Conservation (phyloP, 257 asterid genomes). For the Nicotiana obtusifolia region DNA sequence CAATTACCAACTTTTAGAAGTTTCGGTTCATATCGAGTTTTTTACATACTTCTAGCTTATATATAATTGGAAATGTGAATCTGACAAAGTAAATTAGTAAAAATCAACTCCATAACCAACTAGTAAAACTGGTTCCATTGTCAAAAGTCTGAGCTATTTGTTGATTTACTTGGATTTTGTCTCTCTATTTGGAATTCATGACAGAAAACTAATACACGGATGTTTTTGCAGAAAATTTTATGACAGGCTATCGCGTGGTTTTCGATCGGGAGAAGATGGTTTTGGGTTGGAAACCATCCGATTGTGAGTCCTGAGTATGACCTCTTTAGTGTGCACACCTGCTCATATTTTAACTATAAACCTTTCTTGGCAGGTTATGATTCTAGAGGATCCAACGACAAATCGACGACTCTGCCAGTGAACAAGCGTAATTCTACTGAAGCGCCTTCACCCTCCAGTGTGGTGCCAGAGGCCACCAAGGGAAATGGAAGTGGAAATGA, state of each 20-base stretch:
- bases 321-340: not conserved
- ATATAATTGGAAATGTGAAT: not conserved
- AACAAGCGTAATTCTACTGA: constrained; percentile 31
- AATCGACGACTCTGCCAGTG: constrained; percentile 53
- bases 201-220: constrained; percentile 1
- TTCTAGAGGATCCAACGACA: constrained; percentile 18
- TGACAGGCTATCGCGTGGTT: constrained; percentile 76
- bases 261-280: constrained; percentile 87
- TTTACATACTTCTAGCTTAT: not conserved
- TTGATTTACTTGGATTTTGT: not conserved
- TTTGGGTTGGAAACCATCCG: constrained; percentile 78
- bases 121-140: not conserved
- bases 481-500: constrained; percentile 28
- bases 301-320: constrained; percentile 48
- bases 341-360: not conserved
- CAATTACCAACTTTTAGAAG: not conserved
- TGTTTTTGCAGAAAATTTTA: constrained; percentile 66
- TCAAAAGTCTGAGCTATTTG: not conserved
- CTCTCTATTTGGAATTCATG: not conserved
- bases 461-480: constrained; percentile 64
- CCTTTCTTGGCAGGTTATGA: constrained; percentile 24
- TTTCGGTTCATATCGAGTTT: not conserved
- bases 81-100: not conserved
- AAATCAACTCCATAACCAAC: not conserved
- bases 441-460: constrained; percentile 58